Base-by-base conservation (phyloP, 2,329 filamentous ascomycete genomes). In the Aspergillus ochraceus region DNA sequence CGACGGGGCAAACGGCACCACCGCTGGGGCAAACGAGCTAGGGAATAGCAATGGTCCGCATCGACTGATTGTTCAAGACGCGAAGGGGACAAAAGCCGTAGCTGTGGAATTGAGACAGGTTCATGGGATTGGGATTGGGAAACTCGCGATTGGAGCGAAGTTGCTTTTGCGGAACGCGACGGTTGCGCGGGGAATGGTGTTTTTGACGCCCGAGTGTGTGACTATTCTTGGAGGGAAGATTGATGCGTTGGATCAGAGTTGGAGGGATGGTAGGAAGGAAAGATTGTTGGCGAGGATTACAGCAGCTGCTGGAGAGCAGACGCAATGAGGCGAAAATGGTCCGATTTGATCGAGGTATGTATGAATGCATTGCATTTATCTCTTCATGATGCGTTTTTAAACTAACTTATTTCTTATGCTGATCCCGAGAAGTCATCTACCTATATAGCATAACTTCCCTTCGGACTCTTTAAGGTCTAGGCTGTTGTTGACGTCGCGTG, bases 221-320 rank as follows among this genome's bases (percentile, higher is more conserved):
- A 82, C 85, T n/a, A 71, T 96, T 2, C 76, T 97, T n/a, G 95
- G 95, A 2, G 95, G 95, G 0, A 96, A 91, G 77, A 84, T 98
- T 49, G 92, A 97, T 57, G 81, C 80, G 0, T 86, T 92, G 82
- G 91, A 98, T 70, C 88, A 86, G 71, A 82, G 82, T 8, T 98
- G 94, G 94, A 82, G 83, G 51, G 86, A 88, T 14, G 86, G 86
- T 2, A 83, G 90, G 64, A 88, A 97, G 74, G 83, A 82, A 52
- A 84, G 86, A 64, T 74, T 98, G 60, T 87, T 86, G 71, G 83
- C 85, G 54, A 84, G 82, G 12, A 84, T 88, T 19, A 80, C 81
- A 20, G 72, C 63, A 32, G 62, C 69, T 30, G 62, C 69, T 54
- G 64, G 64, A 30, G 53, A 20, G 9, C 60, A 61, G 47, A 55